phyloP scores from a whole-genome alignment of 768 basidiomycete genomes.

The Terana coerulea region DNA sequence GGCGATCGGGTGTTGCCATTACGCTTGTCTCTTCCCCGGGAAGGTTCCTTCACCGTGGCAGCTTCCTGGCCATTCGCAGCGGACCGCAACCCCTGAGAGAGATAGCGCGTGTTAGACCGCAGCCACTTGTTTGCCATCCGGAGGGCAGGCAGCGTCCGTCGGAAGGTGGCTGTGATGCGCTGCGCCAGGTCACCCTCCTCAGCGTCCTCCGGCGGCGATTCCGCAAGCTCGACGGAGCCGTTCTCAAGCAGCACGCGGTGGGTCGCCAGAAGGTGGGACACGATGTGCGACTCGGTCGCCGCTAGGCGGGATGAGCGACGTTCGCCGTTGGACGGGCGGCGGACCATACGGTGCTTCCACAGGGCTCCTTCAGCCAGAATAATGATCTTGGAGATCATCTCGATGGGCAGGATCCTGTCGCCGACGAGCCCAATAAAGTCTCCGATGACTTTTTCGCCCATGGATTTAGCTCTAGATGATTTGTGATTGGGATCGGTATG shows the following conservation, averaged over 20 bases:
- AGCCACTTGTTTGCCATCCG: slow-evolving; percentile 92
- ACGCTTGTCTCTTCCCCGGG: slow-evolving; percentile 25
- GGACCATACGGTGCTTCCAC: slow-evolving; percentile 81
- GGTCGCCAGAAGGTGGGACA: slow-evolving; percentile 64
- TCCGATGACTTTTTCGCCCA: slow-evolving; percentile 41
- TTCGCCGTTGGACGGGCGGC: slow-evolving; percentile 27
- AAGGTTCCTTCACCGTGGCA: neutral
- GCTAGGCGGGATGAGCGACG: slow-evolving; percentile 10
- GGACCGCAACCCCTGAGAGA: slow-evolving; percentile 39
- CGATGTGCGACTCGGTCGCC: slow-evolving; percentile 57
- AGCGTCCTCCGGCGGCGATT: slow-evolving; percentile 49
- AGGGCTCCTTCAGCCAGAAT: slow-evolving; percentile 76
- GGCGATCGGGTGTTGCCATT: slow-evolving; percentile 27
- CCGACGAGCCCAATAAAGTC: slow-evolving; percentile 61
- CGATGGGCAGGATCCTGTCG: slow-evolving; percentile 67
- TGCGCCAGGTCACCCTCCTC: slow-evolving; percentile 65
- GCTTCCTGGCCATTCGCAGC: slow-evolving; percentile 25
- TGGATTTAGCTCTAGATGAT: slow-evolving; percentile 44
- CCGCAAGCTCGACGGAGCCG: slow-evolving; percentile 58
- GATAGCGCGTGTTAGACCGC: slow-evolving; percentile 65
- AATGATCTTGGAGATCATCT: slow-evolving; percentile 71
- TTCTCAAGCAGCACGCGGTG: slow-evolving; percentile 62
- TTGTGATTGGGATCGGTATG: slow-evolving; percentile 3
- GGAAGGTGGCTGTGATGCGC: slow-evolving; percentile 80
- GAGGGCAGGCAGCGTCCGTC: slow-evolving; percentile 82